phyloP scores from a whole-genome alignment of 352 stramenopile species.

The Phytophthora sojae region DNA sequence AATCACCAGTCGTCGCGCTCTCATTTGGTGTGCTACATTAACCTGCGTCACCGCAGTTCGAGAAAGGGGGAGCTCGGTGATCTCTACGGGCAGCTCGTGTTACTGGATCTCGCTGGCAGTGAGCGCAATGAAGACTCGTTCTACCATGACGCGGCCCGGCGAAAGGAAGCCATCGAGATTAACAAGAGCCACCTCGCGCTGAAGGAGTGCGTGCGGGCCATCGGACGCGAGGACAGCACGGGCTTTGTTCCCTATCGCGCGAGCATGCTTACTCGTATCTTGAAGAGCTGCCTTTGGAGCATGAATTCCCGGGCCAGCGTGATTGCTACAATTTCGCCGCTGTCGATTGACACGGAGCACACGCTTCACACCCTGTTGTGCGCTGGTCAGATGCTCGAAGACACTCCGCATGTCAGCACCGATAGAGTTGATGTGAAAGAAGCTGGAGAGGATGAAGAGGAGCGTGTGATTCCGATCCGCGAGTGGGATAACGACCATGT shows the following conservation, averaged over 20 bases:
- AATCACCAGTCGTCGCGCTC: slow-evolving; percentile 82
- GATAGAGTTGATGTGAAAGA: slow-evolving; percentile 64
- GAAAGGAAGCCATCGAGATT: slow-evolving; percentile 84
- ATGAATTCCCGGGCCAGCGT: slow-evolving; percentile 70
- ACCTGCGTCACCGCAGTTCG: slow-evolving; percentile 42
- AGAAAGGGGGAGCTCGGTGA: slow-evolving; percentile 23
- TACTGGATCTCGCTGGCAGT: slow-evolving; percentile 76
- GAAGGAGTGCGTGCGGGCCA: slow-evolving; percentile 84
- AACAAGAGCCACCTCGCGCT: slow-evolving; percentile 86
- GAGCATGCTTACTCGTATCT: slow-evolving; percentile 76
- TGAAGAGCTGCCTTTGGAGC: slow-evolving; percentile 78
- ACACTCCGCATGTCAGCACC: slow-evolving; percentile 57
- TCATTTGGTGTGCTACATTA: slow-evolving; percentile 76
- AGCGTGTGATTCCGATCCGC: slow-evolving; percentile 47
- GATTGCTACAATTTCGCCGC: slow-evolving; percentile 83
- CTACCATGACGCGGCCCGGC: slow-evolving; percentile 73
- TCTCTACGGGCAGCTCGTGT: slow-evolving; percentile 57
- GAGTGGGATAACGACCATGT: slow-evolving; percentile 71
- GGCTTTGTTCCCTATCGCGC: slow-evolving; percentile 75
- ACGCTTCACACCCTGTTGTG: slow-evolving; percentile 81
- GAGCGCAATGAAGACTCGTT: slow-evolving; percentile 86
- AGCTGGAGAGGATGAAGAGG: slow-evolving; percentile 42
- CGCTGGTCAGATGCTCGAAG: slow-evolving; percentile 74
- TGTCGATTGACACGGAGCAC: slow-evolving; percentile 80
- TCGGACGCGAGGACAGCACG: slow-evolving; percentile 61